Evolutionary conservation across 192 early-diverging fungal species (phyloP), one percentile per base, ranked within the genome.

Genomic region (Diversispora epigaea): DNA sequence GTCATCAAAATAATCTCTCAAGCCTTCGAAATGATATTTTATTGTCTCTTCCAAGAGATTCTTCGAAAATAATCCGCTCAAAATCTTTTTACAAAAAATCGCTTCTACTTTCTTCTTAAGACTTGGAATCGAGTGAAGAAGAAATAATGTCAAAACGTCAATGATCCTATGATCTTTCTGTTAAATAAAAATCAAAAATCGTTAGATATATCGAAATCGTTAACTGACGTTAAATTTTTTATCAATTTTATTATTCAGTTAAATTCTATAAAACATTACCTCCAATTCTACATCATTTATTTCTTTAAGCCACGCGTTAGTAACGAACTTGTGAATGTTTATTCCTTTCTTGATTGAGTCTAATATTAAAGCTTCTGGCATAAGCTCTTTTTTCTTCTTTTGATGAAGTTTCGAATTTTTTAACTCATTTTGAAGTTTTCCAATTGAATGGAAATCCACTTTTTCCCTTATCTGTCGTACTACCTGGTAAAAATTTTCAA

Each of bases 301-400:
- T 4, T 84, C 77, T 72, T 86, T 89, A 22, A 87, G 76, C 92
- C 92, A 94, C 3, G 87, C 86, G 60, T 91, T 89, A 40, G 85
- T 84, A 52, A 93, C 78, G 71, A 89, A 89, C 61, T 88, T 89
- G 61, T 92, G 87, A 46, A 88, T 86, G 44, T 88, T 83, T 22
- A 94, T 81, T 10, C 89, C 86, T 32, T 83, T 80, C 45, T 89
- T 87, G 4, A 94, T 83, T 1, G 88, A 86, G 67, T 94, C 92
- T 40, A 88, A 49, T 54, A 88, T 84, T 25, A 88, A 69, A 0
- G 85, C 79, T 57, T 87, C 86, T 4, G 86, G 84, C 1, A 76
- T 78, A 21, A 79, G 69, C 17, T 63, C 79, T 39, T 69, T 70
- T 60, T 77, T 70, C 4, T 65, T 44, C 9, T 45, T 39, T 71